These are phyloP conservation scores for Fusarium illudens DNA, from an alignment of 2,329 filamentous ascomycete species.

Conservation along the genomic window DNA sequence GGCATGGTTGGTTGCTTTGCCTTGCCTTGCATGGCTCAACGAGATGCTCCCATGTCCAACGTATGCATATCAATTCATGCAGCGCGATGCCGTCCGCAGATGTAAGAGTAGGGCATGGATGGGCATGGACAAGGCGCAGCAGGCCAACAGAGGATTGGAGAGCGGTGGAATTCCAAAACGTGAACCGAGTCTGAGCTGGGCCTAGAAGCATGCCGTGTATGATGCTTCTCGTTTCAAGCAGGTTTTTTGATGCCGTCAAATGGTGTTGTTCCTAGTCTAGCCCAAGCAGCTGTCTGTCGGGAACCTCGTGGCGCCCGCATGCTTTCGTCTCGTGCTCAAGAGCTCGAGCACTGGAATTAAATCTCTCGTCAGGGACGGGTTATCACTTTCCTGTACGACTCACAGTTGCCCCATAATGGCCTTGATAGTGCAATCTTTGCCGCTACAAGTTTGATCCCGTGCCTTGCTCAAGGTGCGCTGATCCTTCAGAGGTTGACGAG, in stretches of 20 bases:
- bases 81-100: conserved; percentile 19
- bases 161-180: conserved; percentile 14
- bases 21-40: conserved; percentile 13
- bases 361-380: conserved; percentile 29
- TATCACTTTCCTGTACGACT: conserved; percentile 20
- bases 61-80: conserved; percentile 31
- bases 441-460: conserved; percentile 32
- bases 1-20: conserved; percentile 7
- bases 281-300: neutral
- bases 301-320: conserved; percentile 1
- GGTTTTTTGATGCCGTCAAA: conserved; percentile 20
- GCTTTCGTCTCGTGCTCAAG: conserved; percentile 27
- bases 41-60: conserved; percentile 25
- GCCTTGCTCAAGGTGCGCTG: conserved; percentile 37
- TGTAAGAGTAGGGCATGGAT: conserved; percentile 22
- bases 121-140: neutral
- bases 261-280: conserved; percentile 15
- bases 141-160: conserved; percentile 12
- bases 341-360: conserved; percentile 27
- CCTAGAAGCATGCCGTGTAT: conserved; percentile 8
- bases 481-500: conserved; percentile 24
- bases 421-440: conserved; percentile 31
- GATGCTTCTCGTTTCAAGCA: conserved; percentile 23
- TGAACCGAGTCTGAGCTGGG: neutral
- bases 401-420: conserved; percentile 32